phyloP scores from a whole-genome alignment of 805 yeast species.

The Suhomyces canberraensis region DNA sequence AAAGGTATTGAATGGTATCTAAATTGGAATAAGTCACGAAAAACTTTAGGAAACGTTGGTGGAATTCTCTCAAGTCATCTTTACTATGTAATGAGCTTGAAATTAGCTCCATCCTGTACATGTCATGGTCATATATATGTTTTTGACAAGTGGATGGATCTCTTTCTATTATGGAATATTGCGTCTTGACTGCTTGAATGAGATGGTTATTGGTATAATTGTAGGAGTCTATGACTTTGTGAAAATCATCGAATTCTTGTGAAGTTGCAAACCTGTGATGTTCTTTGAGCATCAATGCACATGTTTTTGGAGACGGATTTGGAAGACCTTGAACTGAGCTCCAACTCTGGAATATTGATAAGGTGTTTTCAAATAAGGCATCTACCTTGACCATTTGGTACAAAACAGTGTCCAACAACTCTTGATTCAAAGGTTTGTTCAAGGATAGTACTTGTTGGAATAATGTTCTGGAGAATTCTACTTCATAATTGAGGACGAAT shows the following conservation, averaged over 20 bases:
- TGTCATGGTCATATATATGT: constrained; percentile 21
- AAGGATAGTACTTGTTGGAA: constrained; percentile 22
- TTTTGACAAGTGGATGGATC: constrained; percentile 25
- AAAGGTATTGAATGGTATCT: constrained; percentile 23
- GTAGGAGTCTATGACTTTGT: constrained; percentile 16
- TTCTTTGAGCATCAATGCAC: constrained; percentile 27
- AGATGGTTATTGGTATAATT: constrained; percentile 21
- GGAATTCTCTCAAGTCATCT: constrained; percentile 22
- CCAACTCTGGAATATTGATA: constrained; percentile 27
- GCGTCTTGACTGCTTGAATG: constrained; percentile 21
- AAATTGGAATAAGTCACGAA: constrained; percentile 26
- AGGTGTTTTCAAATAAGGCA: constrained; percentile 30
- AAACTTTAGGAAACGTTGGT: constrained; percentile 26
- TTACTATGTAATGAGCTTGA: constrained; percentile 11
- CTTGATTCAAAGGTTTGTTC: constrained; percentile 20
- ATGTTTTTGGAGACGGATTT: constrained; percentile 23
- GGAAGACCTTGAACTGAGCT: constrained; percentile 1
- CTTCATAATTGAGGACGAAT: constrained; percentile 32
- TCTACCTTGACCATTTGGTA: constrained; percentile 22
- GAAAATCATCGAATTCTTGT: constrained; percentile 22
- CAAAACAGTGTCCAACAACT: constrained; percentile 26
- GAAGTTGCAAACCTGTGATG: constrained; percentile 27
- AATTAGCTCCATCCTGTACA: constrained; percentile 17
- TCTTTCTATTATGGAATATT: constrained; percentile 23
- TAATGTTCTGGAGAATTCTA: constrained; percentile 26